A percentile compares a stretch with the other conserved stretches of the same genome.
phyloP scores from a whole-genome alignment of 2,329 filamentous ascomycete genomes.

The Fusarium denticulatum region DNA sequence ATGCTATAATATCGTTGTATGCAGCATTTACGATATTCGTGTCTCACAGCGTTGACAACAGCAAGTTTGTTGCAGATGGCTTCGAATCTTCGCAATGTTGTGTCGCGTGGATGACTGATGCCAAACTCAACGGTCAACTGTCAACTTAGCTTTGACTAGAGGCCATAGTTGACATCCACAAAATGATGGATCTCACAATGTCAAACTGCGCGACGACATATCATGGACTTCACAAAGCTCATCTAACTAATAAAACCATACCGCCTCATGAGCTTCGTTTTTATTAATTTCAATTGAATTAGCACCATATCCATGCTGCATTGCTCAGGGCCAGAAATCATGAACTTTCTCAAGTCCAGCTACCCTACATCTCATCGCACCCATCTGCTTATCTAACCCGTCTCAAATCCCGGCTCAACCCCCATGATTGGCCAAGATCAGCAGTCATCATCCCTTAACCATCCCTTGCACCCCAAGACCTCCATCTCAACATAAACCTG shows the following conservation, averaged over 20 bases:
- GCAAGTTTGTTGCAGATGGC: background rate
- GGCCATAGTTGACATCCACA: accelerated
- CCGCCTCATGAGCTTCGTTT: accelerated
- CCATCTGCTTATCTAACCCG: background rate
- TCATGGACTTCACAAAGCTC: too few relatives aligned
- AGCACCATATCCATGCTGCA: accelerated
- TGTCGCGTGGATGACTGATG: accelerated
- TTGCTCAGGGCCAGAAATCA: accelerated
- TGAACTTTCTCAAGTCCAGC: background rate
- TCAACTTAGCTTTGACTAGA: accelerated
- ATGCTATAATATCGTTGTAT: conserved; percentile 2
- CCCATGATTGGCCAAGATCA: conserved; percentile 7
- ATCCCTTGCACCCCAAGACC: background rate
- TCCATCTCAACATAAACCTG: background rate
- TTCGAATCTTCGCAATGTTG: accelerated
- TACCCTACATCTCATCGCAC: background rate
- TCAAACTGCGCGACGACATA: too few relatives aligned
- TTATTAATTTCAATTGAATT: background rate
- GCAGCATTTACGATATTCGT: background rate
- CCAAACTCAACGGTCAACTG: accelerated
- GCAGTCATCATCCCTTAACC: conserved; percentile 2
- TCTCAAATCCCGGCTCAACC: background rate
- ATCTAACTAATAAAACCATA: too few relatives aligned
- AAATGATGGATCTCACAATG: accelerated
- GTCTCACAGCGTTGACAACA: background rate